Percentiles rank a stretch among this genome's conserved stretches.
These are phyloP conservation scores for Ceratocystis huliohia DNA, from an alignment of 2,329 filamentous ascomycete genomes.

Conservation along the genomic window DNA sequence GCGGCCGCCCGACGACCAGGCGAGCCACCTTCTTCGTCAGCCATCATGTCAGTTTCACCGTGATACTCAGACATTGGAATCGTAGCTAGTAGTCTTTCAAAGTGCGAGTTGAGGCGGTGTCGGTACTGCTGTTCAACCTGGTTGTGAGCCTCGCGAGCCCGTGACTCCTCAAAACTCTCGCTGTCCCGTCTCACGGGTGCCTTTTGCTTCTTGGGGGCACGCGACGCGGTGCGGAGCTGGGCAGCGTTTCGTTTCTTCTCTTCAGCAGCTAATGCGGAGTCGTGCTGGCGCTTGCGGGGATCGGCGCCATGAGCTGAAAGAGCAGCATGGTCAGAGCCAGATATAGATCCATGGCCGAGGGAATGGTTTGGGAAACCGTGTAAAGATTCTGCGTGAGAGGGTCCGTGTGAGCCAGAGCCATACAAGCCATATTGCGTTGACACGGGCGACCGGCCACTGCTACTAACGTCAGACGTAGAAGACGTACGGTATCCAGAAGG, in stretches of 20 bases:
- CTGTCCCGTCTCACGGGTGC: constrained; percentile 26
- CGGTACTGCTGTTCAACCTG: constrained; percentile 39
- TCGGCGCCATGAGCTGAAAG: neutral
- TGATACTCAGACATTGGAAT: constrained; percentile 28
- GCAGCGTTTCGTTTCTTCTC: constrained; percentile 21
- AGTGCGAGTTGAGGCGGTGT: constrained; percentile 36
- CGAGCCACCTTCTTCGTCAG: constrained; percentile 25
- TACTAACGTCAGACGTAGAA: constrained; percentile 7
- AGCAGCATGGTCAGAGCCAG: neutral
- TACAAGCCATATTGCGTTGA: constrained; percentile 8
- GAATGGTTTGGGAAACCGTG: neutral
- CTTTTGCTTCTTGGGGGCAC: constrained; percentile 22
- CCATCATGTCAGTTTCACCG: constrained; percentile 25
- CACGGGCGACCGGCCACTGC: constrained; percentile 8
- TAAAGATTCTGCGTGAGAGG: constrained; percentile 12
- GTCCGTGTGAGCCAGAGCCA: constrained; percentile 11
- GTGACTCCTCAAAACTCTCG: constrained; percentile 33
- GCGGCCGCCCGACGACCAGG: constrained; percentile 24
- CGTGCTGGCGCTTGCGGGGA: constrained; percentile 16
- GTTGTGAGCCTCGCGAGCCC: constrained; percentile 31
- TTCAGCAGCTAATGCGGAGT: constrained; percentile 14
- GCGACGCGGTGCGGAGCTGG: constrained; percentile 22
- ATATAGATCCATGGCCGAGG: neutral
- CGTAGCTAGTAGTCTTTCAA: constrained; percentile 33
- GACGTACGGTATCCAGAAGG: constrained; percentile 12